Percentiles rank a stretch among this genome's conserved stretches.
Conservation (phyloP, 2,329 filamentous ascomycete species). For the Colletotrichum tamarilloi region DNA sequence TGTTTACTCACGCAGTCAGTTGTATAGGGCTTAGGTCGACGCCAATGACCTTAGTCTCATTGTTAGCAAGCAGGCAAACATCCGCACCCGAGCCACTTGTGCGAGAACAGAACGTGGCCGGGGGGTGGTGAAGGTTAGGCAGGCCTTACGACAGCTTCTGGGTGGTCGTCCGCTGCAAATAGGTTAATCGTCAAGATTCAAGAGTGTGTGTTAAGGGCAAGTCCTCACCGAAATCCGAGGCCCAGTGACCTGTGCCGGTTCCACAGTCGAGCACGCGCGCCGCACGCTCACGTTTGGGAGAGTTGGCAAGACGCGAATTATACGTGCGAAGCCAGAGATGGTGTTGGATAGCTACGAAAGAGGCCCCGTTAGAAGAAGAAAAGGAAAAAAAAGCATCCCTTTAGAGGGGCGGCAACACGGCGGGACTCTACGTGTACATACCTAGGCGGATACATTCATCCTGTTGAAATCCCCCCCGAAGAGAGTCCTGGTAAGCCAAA, state of each 20-base stretch:
- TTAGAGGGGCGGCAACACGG: background rate
- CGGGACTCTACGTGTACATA: background rate
- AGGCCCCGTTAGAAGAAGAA: background rate
- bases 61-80: too few species aligned
- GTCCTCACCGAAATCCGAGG: slow-evolving; percentile 40
- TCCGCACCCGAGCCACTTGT: too few species aligned
- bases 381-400: background rate
- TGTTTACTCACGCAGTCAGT: slow-evolving; percentile 40
- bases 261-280: slow-evolving; percentile 40
- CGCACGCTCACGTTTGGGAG: slow-evolving; percentile 39
- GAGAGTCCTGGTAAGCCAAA: too few species aligned
- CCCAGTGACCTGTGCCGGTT: slow-evolving; percentile 42
- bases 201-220: background rate
- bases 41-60: slow-evolving; percentile 37
- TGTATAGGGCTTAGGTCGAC: slow-evolving; percentile 49
- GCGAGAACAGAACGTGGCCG: too few species aligned
- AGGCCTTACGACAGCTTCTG: slow-evolving; percentile 42
- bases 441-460: slow-evolving; percentile 41
- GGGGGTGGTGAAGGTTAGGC: background rate
- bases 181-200: too few species aligned
- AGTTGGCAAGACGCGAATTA: slow-evolving; percentile 43
- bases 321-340: slow-evolving; percentile 47
- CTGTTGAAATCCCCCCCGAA: slow-evolving; percentile 8
- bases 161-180: slow-evolving; percentile 42
- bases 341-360: slow-evolving; percentile 48